Percentiles rank a stretch among this genome's conserved stretches.
Conservation (phyloP, 129 eudicot genomes). For the sunflower (Helianthus annuus) region DNA sequence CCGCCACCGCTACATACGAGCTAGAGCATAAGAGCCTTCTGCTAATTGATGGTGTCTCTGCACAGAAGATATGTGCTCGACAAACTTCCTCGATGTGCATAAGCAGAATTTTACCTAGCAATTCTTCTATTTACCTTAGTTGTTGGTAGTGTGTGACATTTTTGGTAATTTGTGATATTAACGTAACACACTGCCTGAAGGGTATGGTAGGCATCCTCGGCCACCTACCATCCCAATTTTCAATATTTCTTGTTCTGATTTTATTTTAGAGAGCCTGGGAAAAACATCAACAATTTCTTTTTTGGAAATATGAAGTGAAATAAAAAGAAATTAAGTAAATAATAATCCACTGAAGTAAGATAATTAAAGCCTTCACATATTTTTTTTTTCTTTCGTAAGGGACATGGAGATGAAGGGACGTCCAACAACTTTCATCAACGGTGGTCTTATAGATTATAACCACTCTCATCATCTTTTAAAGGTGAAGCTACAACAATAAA, state of each 20-base stretch:
- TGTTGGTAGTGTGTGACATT: not conserved
- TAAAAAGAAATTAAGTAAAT: too few species aligned
- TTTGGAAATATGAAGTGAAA: too few species aligned
- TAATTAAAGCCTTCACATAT: too few species aligned
- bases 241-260: conserved; percentile 50
- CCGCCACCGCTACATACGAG: too few species aligned
- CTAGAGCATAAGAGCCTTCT: conserved; percentile 56
- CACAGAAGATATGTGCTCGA: conserved; percentile 55
- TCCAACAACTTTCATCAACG: conserved; percentile 69
- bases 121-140: conserved; percentile 43
- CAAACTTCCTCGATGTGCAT: conserved; percentile 51
- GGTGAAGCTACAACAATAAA: conserved; percentile 49
- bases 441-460: conserved; percentile 26
- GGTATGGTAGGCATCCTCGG: conserved; percentile 27
- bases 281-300: not conserved
- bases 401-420: conserved; percentile 43
- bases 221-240: conserved; percentile 57
- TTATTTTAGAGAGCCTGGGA: conserved; percentile 30
- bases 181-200: conserved; percentile 18
- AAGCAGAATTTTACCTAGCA: conserved; percentile 48
- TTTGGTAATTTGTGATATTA: conserved; percentile 36
- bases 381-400: not conserved
- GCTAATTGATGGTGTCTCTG: conserved; percentile 21
- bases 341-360: too few species aligned
- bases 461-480: conserved; percentile 47